Evolutionary conservation across 306 rosid genomes (phyloP).

Genomic region (Amphicarpaea edgeworthii): DNA sequence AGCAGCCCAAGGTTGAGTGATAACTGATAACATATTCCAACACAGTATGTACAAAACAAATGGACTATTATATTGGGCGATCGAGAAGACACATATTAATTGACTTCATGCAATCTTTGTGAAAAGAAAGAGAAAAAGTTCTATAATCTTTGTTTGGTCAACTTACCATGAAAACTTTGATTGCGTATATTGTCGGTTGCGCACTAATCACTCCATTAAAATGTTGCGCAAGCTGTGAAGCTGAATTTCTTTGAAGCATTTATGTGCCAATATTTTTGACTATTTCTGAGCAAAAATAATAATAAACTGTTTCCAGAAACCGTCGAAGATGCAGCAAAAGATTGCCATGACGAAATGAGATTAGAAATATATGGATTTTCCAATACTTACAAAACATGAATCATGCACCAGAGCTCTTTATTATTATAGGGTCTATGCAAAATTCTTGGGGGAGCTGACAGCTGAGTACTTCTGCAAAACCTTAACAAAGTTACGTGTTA

Average conservation of each 20-base stretch:
- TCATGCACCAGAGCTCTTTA: background rate
- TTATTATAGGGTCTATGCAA: background rate
- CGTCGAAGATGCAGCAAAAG: background rate
- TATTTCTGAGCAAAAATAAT: background rate
- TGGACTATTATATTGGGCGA: constrained; percentile 30
- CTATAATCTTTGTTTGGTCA: constrained; percentile 37
- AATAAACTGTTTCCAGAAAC: background rate
- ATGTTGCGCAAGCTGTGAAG: constrained; percentile 22
- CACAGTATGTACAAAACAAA: background rate
- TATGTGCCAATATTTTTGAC: constrained; percentile 34
- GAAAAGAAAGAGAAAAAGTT: background rate
- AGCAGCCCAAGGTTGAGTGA: constrained; percentile 37
- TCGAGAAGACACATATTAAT: constrained; percentile 16
- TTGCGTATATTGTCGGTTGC: constrained; percentile 31
- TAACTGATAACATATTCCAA: constrained; percentile 12
- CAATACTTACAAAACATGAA: background rate
- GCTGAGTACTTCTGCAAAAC: background rate
- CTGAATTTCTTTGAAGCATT: constrained; percentile 28
- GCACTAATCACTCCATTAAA: constrained; percentile 29
- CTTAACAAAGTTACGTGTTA: background rate
- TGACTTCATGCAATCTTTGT: constrained; percentile 29
- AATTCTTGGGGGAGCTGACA: too few species aligned
- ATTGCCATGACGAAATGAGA: background rate
- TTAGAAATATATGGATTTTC: background rate
- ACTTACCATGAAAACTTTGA: constrained; percentile 33